phyloP scores from a whole-genome alignment of 192 early-diverging fungal genomes.

The Coemansia furcata region DNA sequence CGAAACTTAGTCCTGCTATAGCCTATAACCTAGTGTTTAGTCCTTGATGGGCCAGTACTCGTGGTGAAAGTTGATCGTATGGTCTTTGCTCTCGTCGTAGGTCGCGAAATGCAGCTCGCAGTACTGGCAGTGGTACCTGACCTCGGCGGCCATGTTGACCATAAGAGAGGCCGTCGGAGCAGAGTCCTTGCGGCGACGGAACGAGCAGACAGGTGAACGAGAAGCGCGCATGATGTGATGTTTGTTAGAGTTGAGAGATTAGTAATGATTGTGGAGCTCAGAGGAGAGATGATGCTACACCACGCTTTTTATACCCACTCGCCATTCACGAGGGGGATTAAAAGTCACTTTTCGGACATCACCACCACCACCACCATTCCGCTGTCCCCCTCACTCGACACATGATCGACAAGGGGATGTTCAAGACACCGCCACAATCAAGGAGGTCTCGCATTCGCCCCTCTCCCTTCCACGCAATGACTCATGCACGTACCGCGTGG shows the following conservation, averaged over 20 bases:
- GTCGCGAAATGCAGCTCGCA: constrained; percentile 7
- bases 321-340: background rate
- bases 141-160: constrained; percentile 1
- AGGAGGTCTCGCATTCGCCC: background rate
- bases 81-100: constrained; percentile 47
- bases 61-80: constrained; percentile 16
- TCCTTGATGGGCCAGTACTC: constrained; percentile 2
- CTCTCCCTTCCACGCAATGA: background rate
- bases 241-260: background rate
- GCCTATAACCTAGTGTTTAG: background rate
- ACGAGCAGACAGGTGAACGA: background rate
- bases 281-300: background rate
- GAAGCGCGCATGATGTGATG: background rate
- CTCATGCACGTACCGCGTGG: background rate
- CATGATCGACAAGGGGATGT: background rate
- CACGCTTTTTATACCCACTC: background rate
- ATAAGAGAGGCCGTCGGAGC: background rate
- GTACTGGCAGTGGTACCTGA: constrained; percentile 10
- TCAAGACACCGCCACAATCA: background rate
- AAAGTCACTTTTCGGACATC: background rate
- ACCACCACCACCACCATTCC: background rate
- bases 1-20: background rate
- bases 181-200: background rate
- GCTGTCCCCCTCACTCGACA: background rate
- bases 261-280: background rate